Evolutionary conservation across 1,139 yeast species (phyloP).

Genomic region (Geotrichum siamense): DNA sequence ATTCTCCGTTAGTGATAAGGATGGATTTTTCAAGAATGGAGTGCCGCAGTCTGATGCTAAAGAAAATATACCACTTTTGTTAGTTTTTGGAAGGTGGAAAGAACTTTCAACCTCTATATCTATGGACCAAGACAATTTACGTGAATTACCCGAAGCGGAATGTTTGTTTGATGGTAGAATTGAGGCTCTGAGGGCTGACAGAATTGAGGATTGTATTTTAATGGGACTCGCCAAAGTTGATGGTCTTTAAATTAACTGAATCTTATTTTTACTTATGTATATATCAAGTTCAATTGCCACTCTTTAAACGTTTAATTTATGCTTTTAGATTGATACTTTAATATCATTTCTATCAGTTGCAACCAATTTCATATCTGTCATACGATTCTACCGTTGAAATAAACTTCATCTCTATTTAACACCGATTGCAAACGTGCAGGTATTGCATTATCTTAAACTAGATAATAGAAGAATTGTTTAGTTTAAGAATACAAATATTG

Average conservation of each 20-base stretch:
- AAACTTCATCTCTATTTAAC: no score
- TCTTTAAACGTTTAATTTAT: no score
- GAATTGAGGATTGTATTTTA: constrained; percentile 65
- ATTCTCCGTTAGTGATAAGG: constrained; percentile 13
- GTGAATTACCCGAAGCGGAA: constrained; percentile 47
- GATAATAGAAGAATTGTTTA: no score
- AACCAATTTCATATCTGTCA: no score
- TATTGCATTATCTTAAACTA: no score
- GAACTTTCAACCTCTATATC: constrained; percentile 50
- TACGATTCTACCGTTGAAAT: no score
- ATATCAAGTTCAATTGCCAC: no score
- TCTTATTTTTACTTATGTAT: no score
- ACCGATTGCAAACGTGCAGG: no score
- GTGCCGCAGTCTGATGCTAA: constrained; percentile 26
- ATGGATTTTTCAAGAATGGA: constrained; percentile 19
- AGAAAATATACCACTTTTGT: constrained; percentile 35
- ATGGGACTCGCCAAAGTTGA: constrained; percentile 49
- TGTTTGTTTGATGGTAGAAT: constrained; percentile 66
- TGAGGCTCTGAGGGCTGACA: constrained; percentile 47
- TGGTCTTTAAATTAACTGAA: constrained; percentile 8
- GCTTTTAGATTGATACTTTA: no score
- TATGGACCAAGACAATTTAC: constrained; percentile 42
- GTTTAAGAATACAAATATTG: no score
- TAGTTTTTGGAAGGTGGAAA: constrained; percentile 58
- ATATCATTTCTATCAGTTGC: no score